Evolutionary conservation across 129 eudicot species (phyloP).

Genomic region (Tagetes patula): DNA sequence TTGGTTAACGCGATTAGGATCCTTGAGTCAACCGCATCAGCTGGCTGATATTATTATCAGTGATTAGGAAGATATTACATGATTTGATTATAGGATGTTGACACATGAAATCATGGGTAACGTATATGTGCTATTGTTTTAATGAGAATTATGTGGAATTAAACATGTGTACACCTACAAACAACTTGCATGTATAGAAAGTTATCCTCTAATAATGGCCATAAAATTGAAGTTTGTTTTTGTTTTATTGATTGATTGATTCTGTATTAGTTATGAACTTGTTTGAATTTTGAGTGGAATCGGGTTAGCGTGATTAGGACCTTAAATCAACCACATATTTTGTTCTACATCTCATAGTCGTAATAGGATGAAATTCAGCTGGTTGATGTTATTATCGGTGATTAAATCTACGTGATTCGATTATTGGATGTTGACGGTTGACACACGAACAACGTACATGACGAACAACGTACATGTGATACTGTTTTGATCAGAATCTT

Average conservation of each 20-base stretch:
- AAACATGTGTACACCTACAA: too few relatives aligned
- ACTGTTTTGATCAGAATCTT: background rate
- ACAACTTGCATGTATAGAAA: too few relatives aligned
- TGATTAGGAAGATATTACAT: constrained; percentile 1
- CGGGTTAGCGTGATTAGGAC: constrained; percentile 8
- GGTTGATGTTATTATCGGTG: background rate
- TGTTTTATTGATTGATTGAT: background rate
- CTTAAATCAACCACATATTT: constrained; percentile 15
- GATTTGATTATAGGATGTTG: background rate
- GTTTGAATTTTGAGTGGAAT: constrained; percentile 16
- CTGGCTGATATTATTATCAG: background rate
- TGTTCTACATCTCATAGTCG: too few relatives aligned
- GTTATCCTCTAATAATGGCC: too few relatives aligned
- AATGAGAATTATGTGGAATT: too few relatives aligned
- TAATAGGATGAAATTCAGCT: background rate
- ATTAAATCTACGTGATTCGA: background rate
- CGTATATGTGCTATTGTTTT: too few relatives aligned
- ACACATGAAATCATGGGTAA: too few relatives aligned
- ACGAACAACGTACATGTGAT: constrained; percentile 6
- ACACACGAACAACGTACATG: background rate
- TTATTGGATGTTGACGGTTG: constrained; percentile 15
- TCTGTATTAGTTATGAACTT: constrained; percentile 6
- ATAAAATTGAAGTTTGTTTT: too few relatives aligned
- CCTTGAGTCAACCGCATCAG: constrained; percentile 19
- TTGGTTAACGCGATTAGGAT: constrained; percentile 9